Conservation (phyloP, 2,329 filamentous ascomycete species). For the Penicillium sp. region DNA sequence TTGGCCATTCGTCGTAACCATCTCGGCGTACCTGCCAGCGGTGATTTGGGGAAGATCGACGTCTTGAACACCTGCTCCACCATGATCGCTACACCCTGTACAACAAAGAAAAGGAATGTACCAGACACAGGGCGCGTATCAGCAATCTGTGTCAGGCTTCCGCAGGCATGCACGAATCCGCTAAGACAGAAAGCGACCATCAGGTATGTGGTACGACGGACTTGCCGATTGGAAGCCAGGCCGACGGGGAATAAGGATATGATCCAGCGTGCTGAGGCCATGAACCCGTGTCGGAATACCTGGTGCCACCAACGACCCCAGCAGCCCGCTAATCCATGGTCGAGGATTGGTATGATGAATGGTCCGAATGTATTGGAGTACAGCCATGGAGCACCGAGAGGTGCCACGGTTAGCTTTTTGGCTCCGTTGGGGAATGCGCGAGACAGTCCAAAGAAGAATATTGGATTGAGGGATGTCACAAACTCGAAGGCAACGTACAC, state of each 20-base stretch:
- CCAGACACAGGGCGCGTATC: constrained; percentile 54
- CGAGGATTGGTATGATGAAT: constrained; percentile 40
- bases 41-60: constrained; percentile 33
- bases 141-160: constrained; percentile 64
- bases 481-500: constrained; percentile 60
- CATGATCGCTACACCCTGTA: constrained; percentile 64
- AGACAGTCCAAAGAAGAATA: constrained; percentile 56
- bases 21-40: constrained; percentile 42
- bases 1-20: constrained; percentile 55
- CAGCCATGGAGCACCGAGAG: constrained; percentile 58
- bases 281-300: constrained; percentile 65
- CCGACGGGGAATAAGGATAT: constrained; percentile 28
- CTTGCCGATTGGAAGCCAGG: constrained; percentile 13
- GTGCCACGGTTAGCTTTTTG: constrained; percentile 57
- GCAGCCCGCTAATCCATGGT: constrained; percentile 70
- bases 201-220: constrained; percentile 25
- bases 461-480: constrained; percentile 58
- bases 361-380: constrained; percentile 58
- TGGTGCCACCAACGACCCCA: constrained; percentile 94
- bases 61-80: constrained; percentile 51
- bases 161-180: constrained; percentile 61
- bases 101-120: constrained; percentile 64
- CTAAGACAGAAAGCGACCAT: constrained; percentile 36
- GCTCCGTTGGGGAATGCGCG: constrained; percentile 51
- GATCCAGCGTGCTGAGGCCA: constrained; percentile 40